phyloP scores from a whole-genome alignment of 2,329 filamentous ascomycete species.

The Aspergillus luchuensis region DNA sequence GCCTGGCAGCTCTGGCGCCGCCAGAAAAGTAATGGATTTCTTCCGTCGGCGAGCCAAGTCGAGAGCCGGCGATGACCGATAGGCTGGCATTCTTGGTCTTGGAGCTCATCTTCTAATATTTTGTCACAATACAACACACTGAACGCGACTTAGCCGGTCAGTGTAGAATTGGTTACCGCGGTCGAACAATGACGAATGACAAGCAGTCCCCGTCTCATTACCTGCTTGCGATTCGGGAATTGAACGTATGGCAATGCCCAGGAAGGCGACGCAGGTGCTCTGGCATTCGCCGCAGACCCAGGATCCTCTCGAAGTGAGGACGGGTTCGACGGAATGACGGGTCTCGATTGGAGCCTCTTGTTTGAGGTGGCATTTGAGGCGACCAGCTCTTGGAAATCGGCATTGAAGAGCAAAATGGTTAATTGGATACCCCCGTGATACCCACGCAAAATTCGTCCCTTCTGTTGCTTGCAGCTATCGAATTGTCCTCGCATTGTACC shows the following conservation, averaged over 20 bases:
- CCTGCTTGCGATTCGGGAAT: constrained; percentile 16
- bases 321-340: constrained; percentile 13
- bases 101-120: constrained; percentile 15
- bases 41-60: constrained; percentile 85
- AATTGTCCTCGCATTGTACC: constrained; percentile 34
- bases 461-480: constrained; percentile 39
- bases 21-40: constrained; percentile 96
- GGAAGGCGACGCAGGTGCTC: constrained; percentile 14
- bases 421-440: constrained; percentile 45
- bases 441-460: constrained; percentile 38
- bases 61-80: constrained; percentile 54
- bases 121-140: constrained; percentile 16
- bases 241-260: constrained; percentile 11
- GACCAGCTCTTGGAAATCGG: constrained; percentile 23
- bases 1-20: constrained; percentile 81
- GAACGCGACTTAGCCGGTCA: constrained; percentile 10
- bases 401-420: constrained; percentile 36
- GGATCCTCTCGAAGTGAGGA: constrained; percentile 8
- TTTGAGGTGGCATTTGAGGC: constrained; percentile 19
- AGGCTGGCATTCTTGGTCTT: constrained; percentile 19
- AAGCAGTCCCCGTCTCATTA: constrained; percentile 14
- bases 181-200: constrained; percentile 15
- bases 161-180: constrained; percentile 7
- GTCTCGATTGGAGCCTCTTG: constrained; percentile 16
- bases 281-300: constrained; percentile 9